A percentile compares a stretch with the other conserved stretches of the same genome.
Conservation (phyloP, 2,329 filamentous ascomycete genomes). For the Xylaria sp. region DNA sequence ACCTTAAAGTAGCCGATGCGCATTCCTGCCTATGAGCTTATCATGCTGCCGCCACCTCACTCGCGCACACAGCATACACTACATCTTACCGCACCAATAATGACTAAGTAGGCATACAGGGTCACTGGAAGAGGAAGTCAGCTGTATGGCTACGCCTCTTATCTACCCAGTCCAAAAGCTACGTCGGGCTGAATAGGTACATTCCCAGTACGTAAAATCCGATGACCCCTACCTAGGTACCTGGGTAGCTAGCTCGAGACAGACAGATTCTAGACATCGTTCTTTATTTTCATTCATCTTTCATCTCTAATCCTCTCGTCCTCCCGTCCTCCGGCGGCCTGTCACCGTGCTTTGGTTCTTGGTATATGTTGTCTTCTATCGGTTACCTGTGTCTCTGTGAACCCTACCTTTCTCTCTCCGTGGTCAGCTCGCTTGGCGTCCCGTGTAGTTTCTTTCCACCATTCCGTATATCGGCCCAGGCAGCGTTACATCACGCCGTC, state of each 20-base stretch:
- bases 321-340: not conserved
- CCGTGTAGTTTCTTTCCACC: conserved; percentile 8
- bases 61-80: not conserved
- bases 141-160: not conserved
- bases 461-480: conserved; percentile 1
- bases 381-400: conserved; percentile 9
- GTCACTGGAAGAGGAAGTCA: conserved; percentile 20
- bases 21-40: conserved; percentile 12
- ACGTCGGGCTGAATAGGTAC: conserved; percentile 11
- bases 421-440: conserved; percentile 24
- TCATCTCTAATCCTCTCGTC: conserved; percentile 3
- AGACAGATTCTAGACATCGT: conserved; percentile 1
- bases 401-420: conserved; percentile 4
- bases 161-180: not conserved
- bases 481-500: conserved; percentile 29
- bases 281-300: conserved; percentile 1
- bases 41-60: conserved; percentile 18
- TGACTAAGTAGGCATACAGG: conserved; percentile 8
- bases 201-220: not conserved
- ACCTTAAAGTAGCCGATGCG: conserved; percentile 20
- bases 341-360: conserved; percentile 12
- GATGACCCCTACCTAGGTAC: not conserved
- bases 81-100: conserved; percentile 6
- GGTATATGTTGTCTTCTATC: conserved; percentile 15
- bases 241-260: not conserved